Conservation (phyloP, 768 basidiomycete genomes). For the Phanerochaete carnosa region DNA sequence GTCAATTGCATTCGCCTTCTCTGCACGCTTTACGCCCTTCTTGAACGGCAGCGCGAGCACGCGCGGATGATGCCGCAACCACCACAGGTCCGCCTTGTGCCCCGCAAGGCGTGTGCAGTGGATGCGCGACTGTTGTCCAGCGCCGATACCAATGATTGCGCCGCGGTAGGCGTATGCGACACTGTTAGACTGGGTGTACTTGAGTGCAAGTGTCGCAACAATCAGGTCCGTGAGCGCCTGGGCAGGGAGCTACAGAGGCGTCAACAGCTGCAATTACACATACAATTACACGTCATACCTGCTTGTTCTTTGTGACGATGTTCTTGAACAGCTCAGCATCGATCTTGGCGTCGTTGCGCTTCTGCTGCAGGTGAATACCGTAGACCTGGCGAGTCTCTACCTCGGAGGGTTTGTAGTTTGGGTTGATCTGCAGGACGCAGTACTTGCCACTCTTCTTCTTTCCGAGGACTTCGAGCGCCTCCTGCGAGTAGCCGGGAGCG, state of each 20-base stretch:
- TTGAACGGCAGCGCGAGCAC: constrained; percentile 94
- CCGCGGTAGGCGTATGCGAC: constrained; percentile 94
- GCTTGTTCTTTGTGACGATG: constrained; percentile 85
- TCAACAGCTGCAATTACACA: constrained; percentile 2
- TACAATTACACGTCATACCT: constrained; percentile 43
- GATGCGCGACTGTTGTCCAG: constrained; percentile 97
- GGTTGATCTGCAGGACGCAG: constrained; percentile 96
- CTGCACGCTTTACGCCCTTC: constrained; percentile 95
- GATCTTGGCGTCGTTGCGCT: constrained; percentile 87
- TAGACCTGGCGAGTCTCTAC: constrained; percentile 95
- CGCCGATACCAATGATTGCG: constrained; percentile 91
- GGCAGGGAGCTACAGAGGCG: constrained; percentile 59
- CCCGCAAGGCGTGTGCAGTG: constrained; percentile 99
- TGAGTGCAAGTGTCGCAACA: constrained; percentile 93
- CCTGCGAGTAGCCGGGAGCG: constrained; percentile 85
- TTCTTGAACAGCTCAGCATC: constrained; percentile 78
- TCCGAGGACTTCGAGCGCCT: constrained; percentile 84
- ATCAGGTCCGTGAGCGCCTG: constrained; percentile 86
- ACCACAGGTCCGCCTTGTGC: constrained; percentile 98
- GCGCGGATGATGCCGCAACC: constrained; percentile 95
- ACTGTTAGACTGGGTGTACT: constrained; percentile 99
- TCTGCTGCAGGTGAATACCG: constrained; percentile 87
- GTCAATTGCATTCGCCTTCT: constrained; percentile 98
- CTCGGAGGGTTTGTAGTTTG: constrained; percentile 71
- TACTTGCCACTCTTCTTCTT: constrained; percentile 99